Evolutionary conservation across 495 filamentous ascomycete species (phyloP).

Genomic region (Penicillium cosmopolitanum): DNA sequence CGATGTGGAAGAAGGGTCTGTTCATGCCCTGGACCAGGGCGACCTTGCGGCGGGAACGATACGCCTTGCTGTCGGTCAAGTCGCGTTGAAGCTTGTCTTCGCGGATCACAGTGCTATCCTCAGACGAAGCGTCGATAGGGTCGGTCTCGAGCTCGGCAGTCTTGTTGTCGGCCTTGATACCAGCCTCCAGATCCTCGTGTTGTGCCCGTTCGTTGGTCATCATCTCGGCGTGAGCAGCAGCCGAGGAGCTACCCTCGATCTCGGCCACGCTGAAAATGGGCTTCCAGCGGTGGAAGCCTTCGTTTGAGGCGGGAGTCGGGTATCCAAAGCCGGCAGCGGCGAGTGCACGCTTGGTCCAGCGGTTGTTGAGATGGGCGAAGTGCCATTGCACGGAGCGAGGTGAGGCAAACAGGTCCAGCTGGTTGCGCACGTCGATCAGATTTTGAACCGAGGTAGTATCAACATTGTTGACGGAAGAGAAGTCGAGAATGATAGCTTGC

Average conservation of each 20-base stretch:
- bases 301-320: constrained; percentile 64
- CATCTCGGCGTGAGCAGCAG: constrained; percentile 62
- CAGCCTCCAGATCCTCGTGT: constrained; percentile 44
- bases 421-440: constrained; percentile 96
- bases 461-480: constrained; percentile 94
- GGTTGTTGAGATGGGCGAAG: constrained; percentile 91
- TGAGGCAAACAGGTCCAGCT: constrained; percentile 84
- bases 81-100: constrained; percentile 51
- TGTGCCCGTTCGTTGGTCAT: constrained; percentile 61
- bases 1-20: constrained; percentile 91
- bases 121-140: constrained; percentile 34
- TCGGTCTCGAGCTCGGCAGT: constrained; percentile 37
- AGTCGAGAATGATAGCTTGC: constrained; percentile 93
- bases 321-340: constrained; percentile 92
- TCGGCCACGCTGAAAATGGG: constrained; percentile 96
- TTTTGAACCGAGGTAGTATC: constrained; percentile 94
- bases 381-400: constrained; percentile 95
- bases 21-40: constrained; percentile 84
- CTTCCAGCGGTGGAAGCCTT: constrained; percentile 75
- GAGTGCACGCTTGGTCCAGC: constrained; percentile 96
- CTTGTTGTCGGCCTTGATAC: constrained; percentile 30
- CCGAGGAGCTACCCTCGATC: constrained; percentile 71
- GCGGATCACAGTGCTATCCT: constrained; percentile 32
- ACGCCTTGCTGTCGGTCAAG: constrained; percentile 50
- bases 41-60: constrained; percentile 46